These are phyloP conservation scores for Nigrospora osmanthi DNA, from an alignment of 2,329 filamentous ascomycete species.

Conservation along the genomic window DNA sequence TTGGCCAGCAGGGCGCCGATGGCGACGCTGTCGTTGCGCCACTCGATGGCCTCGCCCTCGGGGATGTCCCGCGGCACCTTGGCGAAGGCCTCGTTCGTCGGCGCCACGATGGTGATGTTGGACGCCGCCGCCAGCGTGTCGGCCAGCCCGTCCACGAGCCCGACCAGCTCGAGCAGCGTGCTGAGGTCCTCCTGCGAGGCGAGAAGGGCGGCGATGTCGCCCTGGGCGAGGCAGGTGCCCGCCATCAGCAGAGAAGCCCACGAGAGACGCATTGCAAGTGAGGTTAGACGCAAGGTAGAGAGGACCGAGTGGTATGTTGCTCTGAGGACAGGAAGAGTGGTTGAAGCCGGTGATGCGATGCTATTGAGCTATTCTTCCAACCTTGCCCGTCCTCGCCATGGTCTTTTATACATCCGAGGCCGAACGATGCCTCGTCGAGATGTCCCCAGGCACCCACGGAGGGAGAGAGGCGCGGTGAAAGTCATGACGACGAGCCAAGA, in stretches of 20 bases:
- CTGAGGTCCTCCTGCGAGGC: slow-evolving; percentile 13
- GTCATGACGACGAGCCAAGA: background rate
- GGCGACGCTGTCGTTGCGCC: background rate
- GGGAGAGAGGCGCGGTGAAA: background rate
- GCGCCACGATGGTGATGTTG: slow-evolving; percentile 27
- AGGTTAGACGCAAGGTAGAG: background rate
- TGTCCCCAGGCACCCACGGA: background rate
- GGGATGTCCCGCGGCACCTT: slow-evolving; percentile 18
- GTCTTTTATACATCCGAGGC: background rate
- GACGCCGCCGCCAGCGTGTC: slow-evolving; percentile 19
- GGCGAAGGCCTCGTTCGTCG: slow-evolving; percentile 25
- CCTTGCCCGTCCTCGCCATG: background rate
- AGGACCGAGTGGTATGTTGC: background rate
- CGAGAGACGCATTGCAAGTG: slow-evolving; percentile 2
- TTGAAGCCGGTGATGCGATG: background rate
- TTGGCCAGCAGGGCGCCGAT: slow-evolving; percentile 19
- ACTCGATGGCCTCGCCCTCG: slow-evolving; percentile 11
- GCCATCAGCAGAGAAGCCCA: slow-evolving; percentile 3
- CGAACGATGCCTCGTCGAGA: too few relatives aligned
- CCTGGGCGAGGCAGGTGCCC: slow-evolving; percentile 8
- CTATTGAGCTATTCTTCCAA: background rate
- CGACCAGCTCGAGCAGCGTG: slow-evolving; percentile 13
- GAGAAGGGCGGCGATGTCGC: slow-evolving; percentile 11
- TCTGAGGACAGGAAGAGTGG: background rate
- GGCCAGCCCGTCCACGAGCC: slow-evolving; percentile 16